Evolutionary conservation across 805 yeast species (phyloP).

Genomic region (Kuraishia piskuri): DNA sequence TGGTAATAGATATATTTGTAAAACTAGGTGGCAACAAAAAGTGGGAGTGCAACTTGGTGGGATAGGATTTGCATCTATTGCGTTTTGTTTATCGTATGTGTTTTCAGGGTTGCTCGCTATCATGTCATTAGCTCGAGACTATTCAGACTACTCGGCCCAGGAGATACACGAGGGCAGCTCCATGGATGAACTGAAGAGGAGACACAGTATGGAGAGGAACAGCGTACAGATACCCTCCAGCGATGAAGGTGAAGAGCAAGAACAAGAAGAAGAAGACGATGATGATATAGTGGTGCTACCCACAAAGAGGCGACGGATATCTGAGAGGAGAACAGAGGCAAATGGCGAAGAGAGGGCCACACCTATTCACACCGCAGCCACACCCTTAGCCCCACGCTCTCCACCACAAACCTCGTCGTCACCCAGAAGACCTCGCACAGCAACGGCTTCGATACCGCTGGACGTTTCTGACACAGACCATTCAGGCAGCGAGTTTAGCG

Average conservation of each 20-base stretch:
- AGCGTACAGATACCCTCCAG: not conserved
- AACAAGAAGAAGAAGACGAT: conserved; percentile 1
- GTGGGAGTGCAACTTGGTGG: too few species aligned
- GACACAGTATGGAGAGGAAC: not conserved
- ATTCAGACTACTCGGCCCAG: not conserved
- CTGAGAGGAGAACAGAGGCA: not conserved
- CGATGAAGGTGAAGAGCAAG: not conserved
- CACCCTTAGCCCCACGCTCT: too few species aligned
- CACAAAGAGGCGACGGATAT: not conserved
- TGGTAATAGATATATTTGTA: too few species aligned
- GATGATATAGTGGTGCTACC: not conserved
- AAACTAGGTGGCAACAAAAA: too few species aligned
- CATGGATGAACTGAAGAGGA: not conserved
- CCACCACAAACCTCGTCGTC: too few species aligned
- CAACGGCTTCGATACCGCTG: not conserved
- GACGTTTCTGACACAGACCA: conserved; percentile 2
- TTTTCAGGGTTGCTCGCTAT: not conserved
- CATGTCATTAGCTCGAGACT: not conserved
- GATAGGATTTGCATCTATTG: too few species aligned
- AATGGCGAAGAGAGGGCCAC: too few species aligned
- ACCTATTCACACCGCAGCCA: too few species aligned
- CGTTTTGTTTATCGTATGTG: not conserved
- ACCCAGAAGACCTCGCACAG: not conserved
- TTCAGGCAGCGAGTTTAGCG: conserved; percentile 8
- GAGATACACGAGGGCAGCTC: not conserved